A percentile compares a stretch with the other conserved stretches of the same genome.
phyloP scores from a whole-genome alignment of 805 yeast species.

The Candida bentonensis region DNA sequence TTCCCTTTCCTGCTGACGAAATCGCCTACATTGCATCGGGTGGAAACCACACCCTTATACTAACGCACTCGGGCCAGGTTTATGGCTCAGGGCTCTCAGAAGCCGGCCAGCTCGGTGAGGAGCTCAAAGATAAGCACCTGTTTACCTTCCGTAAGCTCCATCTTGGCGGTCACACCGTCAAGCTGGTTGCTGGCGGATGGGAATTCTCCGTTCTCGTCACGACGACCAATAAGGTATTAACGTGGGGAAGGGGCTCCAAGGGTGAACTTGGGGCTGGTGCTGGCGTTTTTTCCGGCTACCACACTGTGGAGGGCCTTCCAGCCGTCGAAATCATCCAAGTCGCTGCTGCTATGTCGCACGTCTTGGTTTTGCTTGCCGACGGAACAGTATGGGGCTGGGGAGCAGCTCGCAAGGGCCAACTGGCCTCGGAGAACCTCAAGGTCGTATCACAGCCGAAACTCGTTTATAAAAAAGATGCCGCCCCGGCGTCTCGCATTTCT shows the following conservation, averaged over 20 bases:
- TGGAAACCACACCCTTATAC: constrained; percentile 70
- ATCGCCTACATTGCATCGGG: constrained; percentile 44
- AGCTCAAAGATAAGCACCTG: background rate
- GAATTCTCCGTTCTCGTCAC: constrained; percentile 47
- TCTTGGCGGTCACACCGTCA: constrained; percentile 24
- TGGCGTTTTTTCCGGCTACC: constrained; percentile 1
- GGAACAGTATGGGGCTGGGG: constrained; percentile 56
- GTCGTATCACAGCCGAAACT: constrained; percentile 8
- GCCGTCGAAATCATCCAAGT: constrained; percentile 9
- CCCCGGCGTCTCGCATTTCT: constrained; percentile 11
- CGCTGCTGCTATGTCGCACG: constrained; percentile 21
- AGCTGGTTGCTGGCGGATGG: constrained; percentile 62
- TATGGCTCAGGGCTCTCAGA: constrained; percentile 48
- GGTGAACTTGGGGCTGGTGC: constrained; percentile 61
- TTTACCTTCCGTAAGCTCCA: constrained; percentile 8
- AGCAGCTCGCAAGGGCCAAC: constrained; percentile 46
- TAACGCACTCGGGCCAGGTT: constrained; percentile 38
- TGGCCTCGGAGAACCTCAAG: constrained; percentile 11
- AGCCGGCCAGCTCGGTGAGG: constrained; percentile 39
- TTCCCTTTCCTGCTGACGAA: constrained; percentile 4
- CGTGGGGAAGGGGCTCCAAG: constrained; percentile 49
- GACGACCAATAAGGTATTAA: constrained; percentile 26
- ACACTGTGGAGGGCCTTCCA: constrained; percentile 8
- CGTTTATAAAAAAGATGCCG: constrained; percentile 4
- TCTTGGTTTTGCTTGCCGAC: constrained; percentile 18